Evolutionary conservation across 345 rosid species (phyloP).

Genomic region (Camelina hispida): DNA sequence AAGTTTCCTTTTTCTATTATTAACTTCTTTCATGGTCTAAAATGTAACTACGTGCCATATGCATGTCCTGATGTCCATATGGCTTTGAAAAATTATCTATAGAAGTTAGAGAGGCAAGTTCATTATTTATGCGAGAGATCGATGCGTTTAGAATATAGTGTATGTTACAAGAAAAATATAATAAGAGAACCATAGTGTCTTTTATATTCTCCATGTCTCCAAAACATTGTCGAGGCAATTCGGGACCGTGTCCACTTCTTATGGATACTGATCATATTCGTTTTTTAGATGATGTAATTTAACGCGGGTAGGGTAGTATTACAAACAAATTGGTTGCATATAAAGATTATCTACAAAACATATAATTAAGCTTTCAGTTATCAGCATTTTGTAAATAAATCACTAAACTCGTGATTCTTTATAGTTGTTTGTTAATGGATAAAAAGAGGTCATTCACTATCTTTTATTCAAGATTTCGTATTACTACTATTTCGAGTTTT

Average conservation of each 20-base stretch:
- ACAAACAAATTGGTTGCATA: too few species aligned
- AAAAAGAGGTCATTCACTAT: too few species aligned
- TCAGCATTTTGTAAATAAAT: too few species aligned
- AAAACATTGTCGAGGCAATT: background rate
- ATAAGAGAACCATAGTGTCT: background rate
- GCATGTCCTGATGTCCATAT: conserved; percentile 25
- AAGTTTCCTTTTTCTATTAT: conserved; percentile 35
- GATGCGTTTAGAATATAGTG: background rate
- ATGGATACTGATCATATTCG: too few species aligned
- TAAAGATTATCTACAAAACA: too few species aligned
- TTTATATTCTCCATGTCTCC: background rate
- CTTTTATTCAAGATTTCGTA: too few species aligned
- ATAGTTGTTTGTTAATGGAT: too few species aligned
- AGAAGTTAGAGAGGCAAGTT: background rate
- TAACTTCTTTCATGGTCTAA: conserved; percentile 13
- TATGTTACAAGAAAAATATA: background rate
- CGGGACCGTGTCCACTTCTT: background rate
- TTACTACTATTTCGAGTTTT: too few species aligned
- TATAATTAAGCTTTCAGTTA: background rate
- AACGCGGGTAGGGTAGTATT: too few species aligned
- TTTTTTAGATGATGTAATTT: too few species aligned
- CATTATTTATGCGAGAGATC: background rate
- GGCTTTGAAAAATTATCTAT: conserved; percentile 3
- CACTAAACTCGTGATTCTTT: too few species aligned
- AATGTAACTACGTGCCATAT: conserved; percentile 37